These are phyloP conservation scores for Colletotrichum shisoi DNA, from an alignment of 2,329 filamentous ascomycete species.

Conservation along the genomic window DNA sequence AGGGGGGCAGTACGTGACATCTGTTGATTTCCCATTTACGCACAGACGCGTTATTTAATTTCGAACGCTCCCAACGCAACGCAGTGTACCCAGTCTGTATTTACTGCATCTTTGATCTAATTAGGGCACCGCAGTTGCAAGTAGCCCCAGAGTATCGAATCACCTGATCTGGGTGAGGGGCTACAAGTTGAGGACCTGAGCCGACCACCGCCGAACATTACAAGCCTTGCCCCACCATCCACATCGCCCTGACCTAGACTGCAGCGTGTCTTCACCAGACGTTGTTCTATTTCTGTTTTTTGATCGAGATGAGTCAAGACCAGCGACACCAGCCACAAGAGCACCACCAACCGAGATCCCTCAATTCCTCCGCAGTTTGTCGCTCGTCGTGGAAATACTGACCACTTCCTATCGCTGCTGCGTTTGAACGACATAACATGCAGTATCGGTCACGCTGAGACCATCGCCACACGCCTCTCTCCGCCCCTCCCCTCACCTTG, in stretches of 20 bases:
- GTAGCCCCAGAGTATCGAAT: slow-evolving; percentile 5
- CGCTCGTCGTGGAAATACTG: background rate
- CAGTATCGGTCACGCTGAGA: slow-evolving; percentile 8
- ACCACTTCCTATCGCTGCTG: background rate
- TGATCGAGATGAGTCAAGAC: background rate
- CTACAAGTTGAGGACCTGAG: slow-evolving; percentile 15
- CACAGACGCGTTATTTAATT: no score
- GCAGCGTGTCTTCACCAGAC: slow-evolving; percentile 21
- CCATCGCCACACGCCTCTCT: slow-evolving; percentile 8
- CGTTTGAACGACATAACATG: slow-evolving; percentile 13
- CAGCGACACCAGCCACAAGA: slow-evolving; percentile 10
- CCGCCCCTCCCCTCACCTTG: slow-evolving; percentile 13
- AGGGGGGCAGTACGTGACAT: no score
- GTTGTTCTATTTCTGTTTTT: slow-evolving; percentile 3
- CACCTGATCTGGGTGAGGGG: background rate
- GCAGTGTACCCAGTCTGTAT: no score
- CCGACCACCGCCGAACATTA: slow-evolving; percentile 17
- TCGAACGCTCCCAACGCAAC: no score
- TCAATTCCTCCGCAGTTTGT: background rate
- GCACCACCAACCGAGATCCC: background rate
- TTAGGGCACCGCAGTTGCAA: slow-evolving; percentile 7
- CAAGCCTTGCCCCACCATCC: slow-evolving; percentile 30
- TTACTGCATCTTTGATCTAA: background rate
- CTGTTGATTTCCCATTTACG: no score
- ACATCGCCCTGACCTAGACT: slow-evolving; percentile 11